Evolutionary conservation across 495 filamentous ascomycete species (phyloP).

Genomic region (Penicillium canariense): DNA sequence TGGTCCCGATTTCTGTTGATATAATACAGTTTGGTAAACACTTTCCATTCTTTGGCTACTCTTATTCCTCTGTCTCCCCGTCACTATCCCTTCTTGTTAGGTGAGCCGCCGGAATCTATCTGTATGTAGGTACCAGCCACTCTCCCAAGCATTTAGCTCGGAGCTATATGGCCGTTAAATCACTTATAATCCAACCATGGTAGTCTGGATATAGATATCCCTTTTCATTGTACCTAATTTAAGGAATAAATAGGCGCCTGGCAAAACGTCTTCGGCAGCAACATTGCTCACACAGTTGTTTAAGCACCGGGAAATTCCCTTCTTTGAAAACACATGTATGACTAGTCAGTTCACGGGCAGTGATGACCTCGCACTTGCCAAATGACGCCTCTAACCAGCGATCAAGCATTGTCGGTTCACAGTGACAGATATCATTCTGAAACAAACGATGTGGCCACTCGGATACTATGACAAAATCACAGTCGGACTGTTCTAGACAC

Average conservation of each 20-base stretch:
- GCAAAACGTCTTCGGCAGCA: neutral
- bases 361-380: neutral
- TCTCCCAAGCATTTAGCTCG: too few relatives aligned
- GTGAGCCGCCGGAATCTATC: too few relatives aligned
- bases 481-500: neutral
- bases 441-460: conserved; percentile 1
- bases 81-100: too few relatives aligned
- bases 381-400: neutral
- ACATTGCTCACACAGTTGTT: neutral
- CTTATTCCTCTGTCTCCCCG: too few relatives aligned
- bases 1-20: too few relatives aligned
- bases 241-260: neutral
- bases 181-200: too few relatives aligned
- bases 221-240: too few relatives aligned
- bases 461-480: neutral
- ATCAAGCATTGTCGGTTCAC: neutral
- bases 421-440: neutral
- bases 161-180: too few relatives aligned
- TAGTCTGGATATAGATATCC: too few relatives aligned
- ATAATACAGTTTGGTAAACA: too few relatives aligned
- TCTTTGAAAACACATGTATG: neutral
- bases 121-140: too few relatives aligned
- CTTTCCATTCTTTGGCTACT: too few relatives aligned
- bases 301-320: neutral
- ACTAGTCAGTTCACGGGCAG: neutral